Evolutionary conservation across 305 asterid genomes (phyloP), one percentile per base, ranked within the genome.

Genomic region (Euphrasia arctica): DNA sequence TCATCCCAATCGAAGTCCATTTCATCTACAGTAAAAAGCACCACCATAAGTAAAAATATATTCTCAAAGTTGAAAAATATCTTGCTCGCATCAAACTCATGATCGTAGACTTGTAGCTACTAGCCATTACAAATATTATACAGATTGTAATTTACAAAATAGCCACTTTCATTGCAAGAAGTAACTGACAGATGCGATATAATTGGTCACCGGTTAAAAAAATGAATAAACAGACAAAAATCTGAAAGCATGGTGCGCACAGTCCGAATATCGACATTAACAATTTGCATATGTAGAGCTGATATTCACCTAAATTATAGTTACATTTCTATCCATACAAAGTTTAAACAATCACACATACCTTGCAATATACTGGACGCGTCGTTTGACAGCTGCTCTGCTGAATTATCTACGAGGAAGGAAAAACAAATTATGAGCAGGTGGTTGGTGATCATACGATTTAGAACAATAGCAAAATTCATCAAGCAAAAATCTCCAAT

Each of bases 11-110:
- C 75, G 58, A 68, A 68, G 76, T 74, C 74, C 63, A 72, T 61
- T 78, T 74, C 75, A 80, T 75, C 95, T 86, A 84, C 77, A 74
- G 74, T 31, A 47, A 54, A 66, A 62, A 56, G n/a, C 43, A 58
- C 65, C 64, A 63, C 52, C 42, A 66, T 41, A 41, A 65, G 68
- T 28, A 48, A 27, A 61, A 29, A 14, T 60, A 61, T 36, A 51
- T 1, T 25, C 54, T 25, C 32, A 29, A 28, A 55, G 45, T 31
- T 47, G 36, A 29, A 49, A n/a, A 49, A n/a, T 41, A 54, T 56
- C 41, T 48, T 67, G 45, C 52, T 65, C 63, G 54, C 13, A 41
- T 64, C 55, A 52, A 15, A 11, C 41, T 41, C 51, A 60, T 60
- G 65, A 50, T n/a, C 57, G 48, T 18, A 25, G 34, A 47, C 64